Evolutionary conservation across 805 yeast genomes (phyloP).

Genomic region (Starmerella cellae): DNA sequence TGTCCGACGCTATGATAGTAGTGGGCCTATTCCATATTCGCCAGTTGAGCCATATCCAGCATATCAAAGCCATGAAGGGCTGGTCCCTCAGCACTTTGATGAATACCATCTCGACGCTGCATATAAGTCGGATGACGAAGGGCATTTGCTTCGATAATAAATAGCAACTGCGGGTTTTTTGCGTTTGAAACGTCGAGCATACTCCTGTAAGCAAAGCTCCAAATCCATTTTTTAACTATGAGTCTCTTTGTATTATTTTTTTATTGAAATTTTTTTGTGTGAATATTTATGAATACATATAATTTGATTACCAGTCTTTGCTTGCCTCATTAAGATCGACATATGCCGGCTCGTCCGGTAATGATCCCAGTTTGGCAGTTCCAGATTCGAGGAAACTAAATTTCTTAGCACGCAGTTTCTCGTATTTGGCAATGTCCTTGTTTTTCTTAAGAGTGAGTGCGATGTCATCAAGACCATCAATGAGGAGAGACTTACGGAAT

Average conservation of each 20-base stretch:
- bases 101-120: background rate
- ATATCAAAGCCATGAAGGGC: background rate
- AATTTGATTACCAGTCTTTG: constrained; percentile 13
- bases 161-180: too few species aligned
- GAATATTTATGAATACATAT: background rate
- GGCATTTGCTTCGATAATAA: constrained; percentile 12
- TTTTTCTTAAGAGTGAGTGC: constrained; percentile 90
- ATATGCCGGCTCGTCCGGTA: constrained; percentile 17
- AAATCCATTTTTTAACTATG: too few species aligned
- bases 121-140: constrained; percentile 10
- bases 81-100: background rate
- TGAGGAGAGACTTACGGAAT: constrained; percentile 87
- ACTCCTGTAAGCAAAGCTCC: too few species aligned
- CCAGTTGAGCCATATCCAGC: background rate
- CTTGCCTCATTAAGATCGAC: constrained; percentile 14
- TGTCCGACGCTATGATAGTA: background rate
- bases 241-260: too few species aligned
- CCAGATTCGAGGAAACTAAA: constrained; percentile 93
- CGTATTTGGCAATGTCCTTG: constrained; percentile 58
- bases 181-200: too few species aligned
- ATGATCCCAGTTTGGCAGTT: constrained; percentile 27
- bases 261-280: too few species aligned
- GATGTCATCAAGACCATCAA: constrained; percentile 93
- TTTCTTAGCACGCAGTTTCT: constrained; percentile 57
- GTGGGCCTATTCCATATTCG: background rate